Base-by-base conservation (phyloP, 2,329 filamentous ascomycete species). In the Ambrosiella beaveri region DNA sequence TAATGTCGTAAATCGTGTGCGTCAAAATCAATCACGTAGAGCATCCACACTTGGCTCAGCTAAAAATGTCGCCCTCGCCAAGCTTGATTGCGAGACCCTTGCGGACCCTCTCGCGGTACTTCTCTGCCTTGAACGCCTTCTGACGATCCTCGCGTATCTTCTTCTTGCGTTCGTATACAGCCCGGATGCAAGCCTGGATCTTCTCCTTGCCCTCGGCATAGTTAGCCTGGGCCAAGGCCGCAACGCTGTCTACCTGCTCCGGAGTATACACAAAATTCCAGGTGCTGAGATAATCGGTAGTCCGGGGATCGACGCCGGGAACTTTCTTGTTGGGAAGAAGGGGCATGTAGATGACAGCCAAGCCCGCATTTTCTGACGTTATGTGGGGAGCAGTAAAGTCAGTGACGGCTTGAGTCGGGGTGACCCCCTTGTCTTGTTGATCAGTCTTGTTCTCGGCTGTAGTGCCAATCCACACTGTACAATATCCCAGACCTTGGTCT, bases 261-360 rank as follows among this genome's bases (percentile, higher is more conserved):
- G 89, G 84, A 1, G 86, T 94, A 69, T 97, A 98, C 37, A 96
- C 83, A 67, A 97, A 97, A 67, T 98, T 98, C 93, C 93, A 98
- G 0, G 93, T 98, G 64, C 82, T 88, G 74, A 97, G 81, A 70
- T 89, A 97, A 61, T 95, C 88, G 57, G 81, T 86, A 1, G 78
- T 80, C 27, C 83, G 82, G 0, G 93, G 93, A 63, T 95, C 85
- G n/a, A 97, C 84, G 49, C 81, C 86, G 0, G 83, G 78, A 0
- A 88, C 84, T 61, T 85, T 84, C 0, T 84, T 78, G 67, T 98
- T 97, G 36, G 85, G 80, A 12, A 97, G 74, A 62, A 96, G 84
- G 0, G 93, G 93, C 65, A 96, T 84, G 71, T 98, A 98, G 13
- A 95, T 76, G 2, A 98, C 83, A 0, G 90, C 80, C 45, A 98